Evolutionary conservation across 139 green algal genomes (phyloP), one percentile per base, ranked within the genome.

Genomic region (Axilococcus clingmanii): DNA sequence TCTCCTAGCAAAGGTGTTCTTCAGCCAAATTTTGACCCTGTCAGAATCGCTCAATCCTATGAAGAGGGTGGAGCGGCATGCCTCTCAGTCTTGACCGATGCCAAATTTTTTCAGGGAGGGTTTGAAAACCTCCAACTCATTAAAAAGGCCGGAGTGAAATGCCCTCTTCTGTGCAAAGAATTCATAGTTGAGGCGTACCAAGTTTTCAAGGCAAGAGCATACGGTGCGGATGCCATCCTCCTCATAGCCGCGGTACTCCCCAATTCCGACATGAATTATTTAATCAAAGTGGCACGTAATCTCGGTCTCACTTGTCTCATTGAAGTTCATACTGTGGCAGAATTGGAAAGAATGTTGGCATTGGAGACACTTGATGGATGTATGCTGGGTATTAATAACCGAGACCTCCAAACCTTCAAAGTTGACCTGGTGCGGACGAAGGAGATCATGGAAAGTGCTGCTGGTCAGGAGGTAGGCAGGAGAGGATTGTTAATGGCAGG

Each of bases 171-270:
- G 47, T 96, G 86, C 80, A 99, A 99, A 74, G 92, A 99, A 79
- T 99, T 99, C 61, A 89, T 99, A 43, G 83, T 99, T 22, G 92
- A 99, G 63, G 82, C 86, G 0, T 99, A 97, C 67, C 92, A 99
- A 68, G 52, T 86, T 28, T 79, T 77, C 57, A 78, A 76, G 61
- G 76, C 77, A 2, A 48, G 69, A 12, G 68, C 67, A 4, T 81
- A 65, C 36, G 91, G 91, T 35, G 91, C 91, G 4, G 91, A 99
- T 66, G 85, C 84, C 17, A 77, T 97, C 45, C 82, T 99, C 54
- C 84, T 99, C 3, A 99, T 99, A 57, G 88, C 92, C 4, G 88
- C 92, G 1, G 92, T 99, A 53, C 77, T 99, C 48, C 85, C 86
- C 31, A 95, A 97, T 66, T 63, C 61, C 28, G 92, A 99, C 74